Evolutionary conservation across 2,329 filamentous ascomycete species (phyloP).

Genomic region (Rachicladosporium sp.): DNA sequence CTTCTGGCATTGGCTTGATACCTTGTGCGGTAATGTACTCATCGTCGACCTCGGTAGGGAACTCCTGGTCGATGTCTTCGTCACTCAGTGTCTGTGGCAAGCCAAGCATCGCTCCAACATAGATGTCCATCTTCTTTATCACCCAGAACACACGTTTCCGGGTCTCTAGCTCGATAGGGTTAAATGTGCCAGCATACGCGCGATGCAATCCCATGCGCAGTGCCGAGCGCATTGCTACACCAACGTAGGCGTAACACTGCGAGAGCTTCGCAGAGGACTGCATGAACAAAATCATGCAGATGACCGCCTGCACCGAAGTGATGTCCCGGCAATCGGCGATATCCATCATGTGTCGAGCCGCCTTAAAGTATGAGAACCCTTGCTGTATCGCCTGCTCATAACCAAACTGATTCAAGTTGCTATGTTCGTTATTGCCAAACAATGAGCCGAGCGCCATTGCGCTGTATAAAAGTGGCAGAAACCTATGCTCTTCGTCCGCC

Average conservation of each 20-base stretch:
- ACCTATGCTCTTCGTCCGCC: conserved; percentile 33
- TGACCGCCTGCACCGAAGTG: conserved; percentile 37
- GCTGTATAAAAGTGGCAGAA: conserved; percentile 37
- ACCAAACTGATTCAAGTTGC: conserved; percentile 24
- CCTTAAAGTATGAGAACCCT: conserved; percentile 39
- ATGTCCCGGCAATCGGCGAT: conserved; percentile 42
- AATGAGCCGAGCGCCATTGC: conserved; percentile 36
- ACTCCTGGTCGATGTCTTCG: conserved; percentile 38
- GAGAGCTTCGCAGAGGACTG: conserved; percentile 41
- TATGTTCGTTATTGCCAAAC: conserved; percentile 30
- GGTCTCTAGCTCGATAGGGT: conserved; percentile 36
- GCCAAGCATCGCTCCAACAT: conserved; percentile 39
- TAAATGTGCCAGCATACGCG: conserved; percentile 34
- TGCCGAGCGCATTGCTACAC: conserved; percentile 38
- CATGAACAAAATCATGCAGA: conserved; percentile 43
- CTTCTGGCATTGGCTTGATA: conserved; percentile 42
- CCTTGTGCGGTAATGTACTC: conserved; percentile 38
- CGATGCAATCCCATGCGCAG: conserved; percentile 40
- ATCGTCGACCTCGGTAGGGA: conserved; percentile 36
- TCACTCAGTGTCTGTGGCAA: conserved; percentile 37
- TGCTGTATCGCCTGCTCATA: conserved; percentile 37
- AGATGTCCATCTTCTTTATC: conserved; percentile 40
- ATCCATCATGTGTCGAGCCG: conserved; percentile 37
- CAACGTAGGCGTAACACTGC: conserved; percentile 41
- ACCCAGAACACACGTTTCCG: conserved; percentile 42